Percentiles rank a stretch among this genome's conserved stretches.
Evolutionary conservation across 1,284 basidiomycete genomes (phyloP).

Genomic region (Cryptococcus neoformans): DNA sequence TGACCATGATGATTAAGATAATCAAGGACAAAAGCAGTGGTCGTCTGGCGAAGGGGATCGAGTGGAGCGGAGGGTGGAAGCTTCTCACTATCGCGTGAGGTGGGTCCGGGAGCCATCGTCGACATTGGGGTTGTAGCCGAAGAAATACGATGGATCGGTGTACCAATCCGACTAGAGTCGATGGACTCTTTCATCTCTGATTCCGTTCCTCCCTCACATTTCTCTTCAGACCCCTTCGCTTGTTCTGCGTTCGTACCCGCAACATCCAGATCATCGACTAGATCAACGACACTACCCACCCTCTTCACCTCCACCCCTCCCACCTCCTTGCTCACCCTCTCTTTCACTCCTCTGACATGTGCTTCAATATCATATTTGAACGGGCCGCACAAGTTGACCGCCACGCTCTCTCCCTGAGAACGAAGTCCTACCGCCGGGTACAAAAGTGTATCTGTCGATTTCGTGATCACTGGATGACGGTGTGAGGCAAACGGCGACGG

Average conservation of each 20-base stretch:
- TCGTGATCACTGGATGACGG: not conserved
- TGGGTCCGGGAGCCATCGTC: not conserved
- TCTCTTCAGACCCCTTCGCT: not conserved
- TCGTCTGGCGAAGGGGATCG: conserved; percentile 34
- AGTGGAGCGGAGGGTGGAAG: not conserved
- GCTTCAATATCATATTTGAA: conserved; percentile 86
- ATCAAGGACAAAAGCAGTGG: conserved; percentile 68
- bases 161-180: not conserved
- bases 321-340: not conserved
- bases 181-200: conserved; percentile 1
- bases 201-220: not conserved
- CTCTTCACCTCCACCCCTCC: not conserved
- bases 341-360: conserved; percentile 54
- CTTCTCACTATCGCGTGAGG: not conserved
- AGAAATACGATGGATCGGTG: not conserved
- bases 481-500: conserved; percentile 65
- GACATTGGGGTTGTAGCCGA: too few relatives aligned
- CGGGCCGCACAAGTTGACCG: conserved; percentile 73
- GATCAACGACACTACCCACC: conserved; percentile 1
- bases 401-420: conserved; percentile 54
- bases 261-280: conserved; percentile 5
- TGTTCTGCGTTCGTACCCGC: not conserved
- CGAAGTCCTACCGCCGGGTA: conserved; percentile 86
- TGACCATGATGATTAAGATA: conserved; percentile 80
- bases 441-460: conserved; percentile 51